Conservation (phyloP, 768 basidiomycete species). For the Russula compacta region DNA sequence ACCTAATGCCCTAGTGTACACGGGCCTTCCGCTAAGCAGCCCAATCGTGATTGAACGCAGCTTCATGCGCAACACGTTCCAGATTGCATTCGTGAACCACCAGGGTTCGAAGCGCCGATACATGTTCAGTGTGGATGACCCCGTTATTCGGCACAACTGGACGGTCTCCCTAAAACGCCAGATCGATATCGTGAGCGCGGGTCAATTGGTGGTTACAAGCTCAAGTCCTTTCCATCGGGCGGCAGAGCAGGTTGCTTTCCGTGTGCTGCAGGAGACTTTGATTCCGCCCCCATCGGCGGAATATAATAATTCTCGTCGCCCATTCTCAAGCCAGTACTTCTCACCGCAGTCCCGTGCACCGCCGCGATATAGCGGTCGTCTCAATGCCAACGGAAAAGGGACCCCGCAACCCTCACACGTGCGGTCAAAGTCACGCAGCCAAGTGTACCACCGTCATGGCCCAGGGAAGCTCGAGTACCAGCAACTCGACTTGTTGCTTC, state of each 20-base stretch:
- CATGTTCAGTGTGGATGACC: constrained; percentile 89
- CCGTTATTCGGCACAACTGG: constrained; percentile 69
- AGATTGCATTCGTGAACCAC: constrained; percentile 73
- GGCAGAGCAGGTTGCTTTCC: constrained; percentile 68
- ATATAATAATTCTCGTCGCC: constrained; percentile 4
- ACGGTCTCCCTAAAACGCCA: constrained; percentile 56
- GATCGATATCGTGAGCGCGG: constrained; percentile 42
- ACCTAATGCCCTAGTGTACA: constrained; percentile 72
- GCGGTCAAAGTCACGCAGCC: constrained; percentile 65
- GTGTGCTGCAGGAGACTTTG: constrained; percentile 77
- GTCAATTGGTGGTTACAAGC: constrained; percentile 23
- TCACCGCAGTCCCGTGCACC: constrained; percentile 17
- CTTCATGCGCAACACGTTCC: constrained; percentile 97
- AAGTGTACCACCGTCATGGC: constrained; percentile 53
- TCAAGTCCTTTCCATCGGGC: constrained; percentile 47
- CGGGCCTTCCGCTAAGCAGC: constrained; percentile 71
- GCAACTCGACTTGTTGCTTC: constrained; percentile 27
- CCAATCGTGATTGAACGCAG: constrained; percentile 77
- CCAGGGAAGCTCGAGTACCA: constrained; percentile 58
- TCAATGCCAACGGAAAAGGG: constrained; percentile 9
- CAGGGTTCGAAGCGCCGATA: constrained; percentile 68
- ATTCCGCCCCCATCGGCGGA: constrained; percentile 32
- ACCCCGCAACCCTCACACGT: constrained; percentile 29
- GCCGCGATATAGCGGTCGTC: constrained; percentile 18
- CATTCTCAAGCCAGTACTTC: constrained; percentile 31